Conservation (phyloP, 345 rosid genomes). For the Heritiera fomes region DNA sequence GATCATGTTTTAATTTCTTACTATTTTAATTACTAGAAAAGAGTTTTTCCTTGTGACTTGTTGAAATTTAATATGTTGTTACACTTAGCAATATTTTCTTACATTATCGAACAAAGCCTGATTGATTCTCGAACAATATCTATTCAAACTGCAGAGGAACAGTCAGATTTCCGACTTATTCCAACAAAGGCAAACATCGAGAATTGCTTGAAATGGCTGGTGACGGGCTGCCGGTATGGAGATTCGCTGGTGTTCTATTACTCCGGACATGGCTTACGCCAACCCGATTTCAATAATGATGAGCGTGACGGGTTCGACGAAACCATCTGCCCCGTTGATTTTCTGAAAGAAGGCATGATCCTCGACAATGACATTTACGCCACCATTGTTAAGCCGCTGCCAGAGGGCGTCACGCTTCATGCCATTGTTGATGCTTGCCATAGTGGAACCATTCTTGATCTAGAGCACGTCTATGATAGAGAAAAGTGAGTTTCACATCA, state of each 20-base stretch:
- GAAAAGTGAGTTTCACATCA: constrained; percentile 27
- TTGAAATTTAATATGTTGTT: too few species aligned
- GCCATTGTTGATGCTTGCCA: constrained; percentile 69
- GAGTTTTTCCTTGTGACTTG: too few species aligned
- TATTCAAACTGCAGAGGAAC: constrained; percentile 34
- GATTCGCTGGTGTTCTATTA: constrained; percentile 57
- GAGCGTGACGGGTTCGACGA: constrained; percentile 63
- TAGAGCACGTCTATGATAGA: constrained; percentile 37
- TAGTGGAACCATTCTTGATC: constrained; percentile 67
- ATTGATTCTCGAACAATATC: neutral
- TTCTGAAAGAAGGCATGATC: constrained; percentile 46
- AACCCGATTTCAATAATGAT: constrained; percentile 41
- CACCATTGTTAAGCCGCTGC: constrained; percentile 47
- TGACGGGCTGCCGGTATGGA: constrained; percentile 35
- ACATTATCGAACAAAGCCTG: too few species aligned
- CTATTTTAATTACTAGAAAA: too few species aligned
- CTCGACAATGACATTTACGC: constrained; percentile 46
- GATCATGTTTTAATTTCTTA: too few species aligned
- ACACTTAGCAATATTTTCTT: too few species aligned
- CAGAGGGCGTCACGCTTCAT: constrained; percentile 49
- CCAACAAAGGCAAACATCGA: constrained; percentile 56
- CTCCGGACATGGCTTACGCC: constrained; percentile 60
- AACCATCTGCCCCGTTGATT: constrained; percentile 60
- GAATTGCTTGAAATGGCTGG: constrained; percentile 47
- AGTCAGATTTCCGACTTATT: constrained; percentile 15